A percentile compares a stretch with the other conserved stretches of the same genome.
Conservation (phyloP, 2,329 filamentous ascomycete species). For the Penicillium sp. region DNA sequence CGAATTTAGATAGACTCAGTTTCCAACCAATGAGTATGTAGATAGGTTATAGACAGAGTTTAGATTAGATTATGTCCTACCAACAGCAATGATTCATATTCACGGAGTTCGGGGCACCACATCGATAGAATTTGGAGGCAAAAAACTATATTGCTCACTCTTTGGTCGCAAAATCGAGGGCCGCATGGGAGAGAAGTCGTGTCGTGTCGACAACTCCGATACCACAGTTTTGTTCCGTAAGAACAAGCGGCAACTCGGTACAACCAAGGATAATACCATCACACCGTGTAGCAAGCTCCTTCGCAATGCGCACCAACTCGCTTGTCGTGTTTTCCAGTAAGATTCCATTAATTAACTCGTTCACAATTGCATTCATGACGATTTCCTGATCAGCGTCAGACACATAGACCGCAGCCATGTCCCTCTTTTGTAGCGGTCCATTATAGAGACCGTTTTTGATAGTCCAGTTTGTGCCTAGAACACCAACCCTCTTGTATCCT, state of each 20-base stretch:
- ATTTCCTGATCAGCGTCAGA: slow-evolving; percentile 1
- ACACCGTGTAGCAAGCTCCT: slow-evolving; percentile 6
- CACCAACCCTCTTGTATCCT: not conserved
- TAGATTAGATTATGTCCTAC: not conserved
- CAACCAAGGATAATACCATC: slow-evolving; percentile 13
- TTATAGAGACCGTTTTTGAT: slow-evolving; percentile 3
- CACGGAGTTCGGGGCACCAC: not conserved
- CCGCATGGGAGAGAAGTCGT: slow-evolving; percentile 7
- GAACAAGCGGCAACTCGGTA: slow-evolving; percentile 11
- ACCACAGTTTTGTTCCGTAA: slow-evolving; percentile 10
- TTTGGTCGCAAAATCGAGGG: slow-evolving; percentile 5
- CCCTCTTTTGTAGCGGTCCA: slow-evolving; percentile 1
- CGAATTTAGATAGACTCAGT: slow-evolving; percentile 20
- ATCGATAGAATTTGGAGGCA: not conserved
- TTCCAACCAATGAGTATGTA: slow-evolving; percentile 7
- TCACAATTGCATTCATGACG: not conserved
- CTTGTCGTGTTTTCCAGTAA: not conserved
- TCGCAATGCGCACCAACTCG: slow-evolving; percentile 5
- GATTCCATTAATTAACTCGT: not conserved
- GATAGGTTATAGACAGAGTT: not conserved
- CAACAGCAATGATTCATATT: not conserved
- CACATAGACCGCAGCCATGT: slow-evolving; percentile 7
- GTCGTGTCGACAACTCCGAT: slow-evolving; percentile 11
- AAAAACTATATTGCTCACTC: not conserved
- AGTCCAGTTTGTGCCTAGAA: slow-evolving; percentile 8